These are phyloP conservation scores for Emergomyces orientalis DNA, from an alignment of 2,329 filamentous ascomycete genomes.

Conservation along the genomic window DNA sequence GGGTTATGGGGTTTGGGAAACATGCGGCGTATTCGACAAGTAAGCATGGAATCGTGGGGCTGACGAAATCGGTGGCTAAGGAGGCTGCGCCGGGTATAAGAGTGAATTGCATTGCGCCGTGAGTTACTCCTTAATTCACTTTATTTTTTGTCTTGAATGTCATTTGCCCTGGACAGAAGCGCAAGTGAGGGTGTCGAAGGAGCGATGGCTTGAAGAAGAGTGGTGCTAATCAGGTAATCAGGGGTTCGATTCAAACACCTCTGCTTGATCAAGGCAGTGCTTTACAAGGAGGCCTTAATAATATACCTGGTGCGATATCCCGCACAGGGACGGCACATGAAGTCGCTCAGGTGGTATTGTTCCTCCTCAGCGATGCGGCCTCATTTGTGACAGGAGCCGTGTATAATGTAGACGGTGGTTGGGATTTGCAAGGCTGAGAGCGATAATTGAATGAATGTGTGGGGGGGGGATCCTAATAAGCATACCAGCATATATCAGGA, in stretches of 20 bases:
- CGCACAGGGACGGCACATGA: slow-evolving; percentile 27
- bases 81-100: slow-evolving; percentile 31
- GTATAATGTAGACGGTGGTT: slow-evolving; percentile 41
- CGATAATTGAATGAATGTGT: not conserved
- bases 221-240: slow-evolving; percentile 12
- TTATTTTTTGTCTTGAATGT: not conserved
- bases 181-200: not conserved
- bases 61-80: slow-evolving; percentile 32
- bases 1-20: slow-evolving; percentile 28
- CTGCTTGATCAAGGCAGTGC: slow-evolving; percentile 22
- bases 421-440: slow-evolving; percentile 18
- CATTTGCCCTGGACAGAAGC: not conserved
- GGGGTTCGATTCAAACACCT: slow-evolving; percentile 28
- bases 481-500: not conserved
- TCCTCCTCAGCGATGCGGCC: slow-evolving; percentile 38
- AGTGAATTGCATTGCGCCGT: slow-evolving; percentile 38
- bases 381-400: slow-evolving; percentile 41
- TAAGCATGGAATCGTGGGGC: slow-evolving; percentile 27
- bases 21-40: slow-evolving; percentile 27
- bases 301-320: slow-evolving; percentile 19
- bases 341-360: slow-evolving; percentile 40
- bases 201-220: not conserved
- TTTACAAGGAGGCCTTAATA: slow-evolving; percentile 18
- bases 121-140: slow-evolving; percentile 16
- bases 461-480: not conserved